Base-by-base conservation (phyloP, 140 eudicot genomes). In the Flaveria floridana region DNA sequence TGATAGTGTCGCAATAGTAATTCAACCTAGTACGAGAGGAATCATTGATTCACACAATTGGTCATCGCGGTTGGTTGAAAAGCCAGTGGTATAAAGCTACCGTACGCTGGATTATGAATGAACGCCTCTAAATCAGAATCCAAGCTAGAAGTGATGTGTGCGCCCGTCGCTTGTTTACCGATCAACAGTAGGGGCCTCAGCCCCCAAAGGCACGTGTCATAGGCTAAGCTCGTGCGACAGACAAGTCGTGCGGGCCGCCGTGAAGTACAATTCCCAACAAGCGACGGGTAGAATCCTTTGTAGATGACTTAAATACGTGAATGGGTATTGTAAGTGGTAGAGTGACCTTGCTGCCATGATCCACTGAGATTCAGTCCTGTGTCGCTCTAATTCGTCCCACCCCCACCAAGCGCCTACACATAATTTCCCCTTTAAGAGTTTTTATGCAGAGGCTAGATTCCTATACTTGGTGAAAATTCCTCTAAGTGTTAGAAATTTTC, bases 61-160 rank as follows among this genome's bases (percentile, higher is more conserved):
- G 84, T 83, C 84, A 79, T 83, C 84, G 86, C 86, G 81, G 81
- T 79, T 83, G 86, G 81, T 79, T 75, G 81, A 83, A 79, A 75
- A 75, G 81, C 84, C 75, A 78, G 81, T 79, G 81, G 81, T 75
- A 74, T 74, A 80, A 82, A 82, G 80, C 83, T 83, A 83, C 83
- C 86, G 78, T 83, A 75, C 68, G 66, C 71, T 82, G 80, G 86
- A 82, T 82, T 78, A 82, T 82, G 83, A 67, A 73, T 80, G 76
- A 80, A 80, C 80, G 84, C 84, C 84, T 80, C 84, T 80, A 80
- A 74, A 67, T 80, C 79, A 73, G 75, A 80, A 80, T 80, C 75
- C 79, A 39, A 76, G 84, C 83, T 62, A 79, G 79, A 79, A 72
- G 62, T 13, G 12, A 18, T 80, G 26, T 26, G 62, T 55, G 13